Evolutionary conservation across 1,284 basidiomycete genomes (phyloP).

Genomic region (Stereum hirsutum): DNA sequence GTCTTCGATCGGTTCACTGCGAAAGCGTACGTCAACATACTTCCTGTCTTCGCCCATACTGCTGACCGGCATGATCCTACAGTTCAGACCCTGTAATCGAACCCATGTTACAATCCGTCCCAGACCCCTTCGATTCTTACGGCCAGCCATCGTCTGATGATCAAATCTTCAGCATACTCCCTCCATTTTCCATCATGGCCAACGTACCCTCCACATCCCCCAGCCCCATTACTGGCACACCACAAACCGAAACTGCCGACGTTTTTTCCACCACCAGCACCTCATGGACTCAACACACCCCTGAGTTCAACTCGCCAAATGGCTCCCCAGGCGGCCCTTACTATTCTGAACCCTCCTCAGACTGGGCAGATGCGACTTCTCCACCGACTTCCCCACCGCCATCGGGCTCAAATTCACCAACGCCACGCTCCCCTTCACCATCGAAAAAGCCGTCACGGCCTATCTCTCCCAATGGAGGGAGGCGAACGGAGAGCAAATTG

Average conservation of each 20-base stretch:
- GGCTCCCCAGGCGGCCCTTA: constrained; percentile 19
- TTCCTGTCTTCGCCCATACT: not conserved
- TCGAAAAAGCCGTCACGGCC: constrained; percentile 28
- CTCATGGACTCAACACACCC: too few relatives aligned
- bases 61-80: constrained; percentile 1
- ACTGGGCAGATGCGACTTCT: constrained; percentile 40
- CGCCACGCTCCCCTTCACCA: constrained; percentile 31
- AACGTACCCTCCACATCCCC: constrained; percentile 31
- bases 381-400: constrained; percentile 19
- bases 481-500: constrained; percentile 60
- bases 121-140: constrained; percentile 91
- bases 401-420: constrained; percentile 37
- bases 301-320: too few relatives aligned
- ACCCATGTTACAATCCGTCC: constrained; percentile 81
- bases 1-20: constrained; percentile 77
- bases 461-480: constrained; percentile 26
- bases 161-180: constrained; percentile 88
- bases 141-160: constrained; percentile 83
- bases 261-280: constrained; percentile 26
- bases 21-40: constrained; percentile 62
- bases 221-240: constrained; percentile 27
- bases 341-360: constrained; percentile 34
- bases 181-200: constrained; percentile 72
- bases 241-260: constrained; percentile 28
- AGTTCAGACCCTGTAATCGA: constrained; percentile 88